Base-by-base conservation (phyloP, 805 yeast species). In the Saccharomyces kudriavzevii region DNA sequence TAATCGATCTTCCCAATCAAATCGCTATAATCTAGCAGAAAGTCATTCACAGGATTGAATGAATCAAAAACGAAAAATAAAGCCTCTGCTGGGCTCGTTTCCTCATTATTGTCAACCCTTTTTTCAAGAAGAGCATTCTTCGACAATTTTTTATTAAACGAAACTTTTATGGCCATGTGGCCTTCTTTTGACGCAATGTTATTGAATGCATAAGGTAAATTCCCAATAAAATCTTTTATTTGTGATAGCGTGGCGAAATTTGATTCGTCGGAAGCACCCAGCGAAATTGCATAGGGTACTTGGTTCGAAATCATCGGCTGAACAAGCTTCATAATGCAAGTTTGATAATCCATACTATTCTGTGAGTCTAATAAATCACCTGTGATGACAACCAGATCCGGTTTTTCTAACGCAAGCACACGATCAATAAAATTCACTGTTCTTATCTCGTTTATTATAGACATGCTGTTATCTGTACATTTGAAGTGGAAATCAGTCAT, bases 351-450 rank as follows among this genome's bases (percentile, higher is more conserved):
- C 6, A 81, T 79, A 0, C 84, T 72, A 24, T 69, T 74, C 9
- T 72, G 73, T 0, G 87, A 87, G 65, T 79, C 83, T 0, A 82
- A 70, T 54, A 82, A 79, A 65, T 84, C 88, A 14, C 90, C 90
- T 0, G 87, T 80, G 49, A 84, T 60, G 0, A 83, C 82, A 2
- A 82, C 85, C 26, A 84, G 64, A 62, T 84, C 84, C 0, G 89
- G 90, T 25, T 71, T 61, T 59, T 84, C 89, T 2, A 73, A 22
- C 50, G 77, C 81, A 46, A 84, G 66, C 0, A 81, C 82, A 24
- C 66, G 63, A n/a, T 78, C 71, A 14, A 84, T 64, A 61, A 83
- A 83, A 24, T 66, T 60, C 45, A 77, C 60, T 0, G 87, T 81
- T 52, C 78, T 73, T 4, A 73, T 73, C 13, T 72, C 67, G 4